Evolutionary conservation across 2,329 filamentous ascomycete genomes (phyloP).

Genomic region (Clarireedia monteithiana): DNA sequence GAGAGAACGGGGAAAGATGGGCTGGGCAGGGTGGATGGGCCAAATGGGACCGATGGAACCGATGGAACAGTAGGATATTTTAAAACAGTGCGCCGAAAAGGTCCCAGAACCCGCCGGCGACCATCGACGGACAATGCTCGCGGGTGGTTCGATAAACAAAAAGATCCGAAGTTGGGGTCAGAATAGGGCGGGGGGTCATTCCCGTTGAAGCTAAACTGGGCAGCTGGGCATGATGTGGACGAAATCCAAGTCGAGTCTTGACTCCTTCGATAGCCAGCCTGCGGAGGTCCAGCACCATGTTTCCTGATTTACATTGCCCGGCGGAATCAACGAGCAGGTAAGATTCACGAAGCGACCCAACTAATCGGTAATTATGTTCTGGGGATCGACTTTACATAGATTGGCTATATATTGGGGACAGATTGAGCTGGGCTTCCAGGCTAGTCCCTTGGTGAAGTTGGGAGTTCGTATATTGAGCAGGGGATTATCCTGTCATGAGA

Average conservation of each 20-base stretch:
- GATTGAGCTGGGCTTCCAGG: constrained; percentile 1
- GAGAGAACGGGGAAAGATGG: no score
- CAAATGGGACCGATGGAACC: no score
- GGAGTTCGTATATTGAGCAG: constrained; percentile 3
- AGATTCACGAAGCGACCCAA: constrained; percentile 1
- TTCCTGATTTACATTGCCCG: no score
- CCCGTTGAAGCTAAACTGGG: not conserved
- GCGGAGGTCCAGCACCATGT: no score
- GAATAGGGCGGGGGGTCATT: not conserved
- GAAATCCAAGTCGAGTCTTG: no score
- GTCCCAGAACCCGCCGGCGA: not conserved
- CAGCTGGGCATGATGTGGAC: no score
- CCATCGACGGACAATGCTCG: constrained; percentile 1
- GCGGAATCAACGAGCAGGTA: not conserved
- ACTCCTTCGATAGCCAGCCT: no score
- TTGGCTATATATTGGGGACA: constrained; percentile 5
- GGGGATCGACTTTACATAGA: constrained; percentile 5
- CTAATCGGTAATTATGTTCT: constrained; percentile 7
- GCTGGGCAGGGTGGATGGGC: no score
- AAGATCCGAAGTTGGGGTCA: not conserved
- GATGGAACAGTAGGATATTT: not conserved
- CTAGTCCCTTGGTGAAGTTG: not conserved
- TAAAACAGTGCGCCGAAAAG: not conserved
- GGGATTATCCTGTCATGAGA: constrained; percentile 1
- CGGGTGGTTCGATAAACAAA: not conserved